Evolutionary conservation across 192 early-diverging fungal species (phyloP).

Genomic region (Umbelopsis ramanniana): DNA sequence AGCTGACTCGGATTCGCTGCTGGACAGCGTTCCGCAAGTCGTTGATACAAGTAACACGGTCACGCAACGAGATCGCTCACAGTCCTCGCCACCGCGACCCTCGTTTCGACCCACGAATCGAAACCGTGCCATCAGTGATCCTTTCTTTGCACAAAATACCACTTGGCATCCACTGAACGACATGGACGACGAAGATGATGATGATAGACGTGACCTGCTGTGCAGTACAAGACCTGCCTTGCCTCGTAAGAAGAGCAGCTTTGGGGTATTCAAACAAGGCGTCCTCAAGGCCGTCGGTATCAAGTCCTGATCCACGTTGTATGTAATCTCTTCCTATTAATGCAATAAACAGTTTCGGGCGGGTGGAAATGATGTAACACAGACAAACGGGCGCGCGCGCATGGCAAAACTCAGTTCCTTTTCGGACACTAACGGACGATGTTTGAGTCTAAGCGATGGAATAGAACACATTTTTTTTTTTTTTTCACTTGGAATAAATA

Average conservation of each 20-base stretch:
- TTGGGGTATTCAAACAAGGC: not conserved
- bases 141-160: not conserved
- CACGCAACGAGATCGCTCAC: not conserved
- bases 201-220: not conserved
- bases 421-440: no score
- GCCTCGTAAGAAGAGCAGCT: not conserved
- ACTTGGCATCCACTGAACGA: not conserved
- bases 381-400: no score
- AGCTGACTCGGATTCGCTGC: not conserved
- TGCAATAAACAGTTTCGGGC: no score
- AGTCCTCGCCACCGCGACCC: conserved; percentile 1
- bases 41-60: not conserved
- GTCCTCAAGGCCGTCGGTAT: conserved; percentile 7
- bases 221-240: not conserved
- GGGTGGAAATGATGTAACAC: not conserved
- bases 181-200: not conserved
- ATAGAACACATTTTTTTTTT: no score
- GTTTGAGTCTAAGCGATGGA: no score
- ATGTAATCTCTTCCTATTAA: no score
- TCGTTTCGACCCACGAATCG: conserved; percentile 2
- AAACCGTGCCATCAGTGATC: conserved; percentile 1
- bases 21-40: not conserved
- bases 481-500: no score
- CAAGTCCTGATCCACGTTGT: not conserved
- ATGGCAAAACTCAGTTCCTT: no score